These are phyloP conservation scores for Aspergillus vadensis DNA, from an alignment of 2,329 filamentous ascomycete species.

Conservation along the genomic window DNA sequence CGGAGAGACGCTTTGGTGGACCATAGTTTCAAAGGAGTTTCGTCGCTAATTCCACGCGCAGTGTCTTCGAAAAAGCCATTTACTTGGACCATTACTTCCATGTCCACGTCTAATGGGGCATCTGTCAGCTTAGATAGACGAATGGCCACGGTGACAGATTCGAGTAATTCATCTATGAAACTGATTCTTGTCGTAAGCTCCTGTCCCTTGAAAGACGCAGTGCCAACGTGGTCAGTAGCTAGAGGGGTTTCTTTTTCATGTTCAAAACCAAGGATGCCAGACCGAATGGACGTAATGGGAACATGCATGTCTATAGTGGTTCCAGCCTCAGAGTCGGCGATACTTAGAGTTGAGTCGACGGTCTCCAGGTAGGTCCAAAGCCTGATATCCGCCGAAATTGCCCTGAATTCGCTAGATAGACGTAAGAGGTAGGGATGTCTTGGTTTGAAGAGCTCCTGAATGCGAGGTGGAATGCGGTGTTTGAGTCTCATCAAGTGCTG, in stretches of 20 bases:
- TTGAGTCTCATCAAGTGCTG: conserved; percentile 56
- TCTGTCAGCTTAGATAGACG: conserved; percentile 38
- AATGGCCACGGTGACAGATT: conserved; percentile 24
- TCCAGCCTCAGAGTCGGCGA: conserved; percentile 36
- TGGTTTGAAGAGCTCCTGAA: conserved; percentile 56
- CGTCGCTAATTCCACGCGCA: conserved; percentile 54
- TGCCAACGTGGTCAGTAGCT: conserved; percentile 35
- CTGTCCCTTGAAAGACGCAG: conserved; percentile 34
- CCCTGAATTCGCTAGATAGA: conserved; percentile 57
- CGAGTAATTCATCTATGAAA: conserved; percentile 30
- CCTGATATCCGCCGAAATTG: conserved; percentile 59
- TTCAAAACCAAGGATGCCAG: conserved; percentile 34
- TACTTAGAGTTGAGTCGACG: conserved; percentile 59
- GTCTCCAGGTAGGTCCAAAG: conserved; percentile 68
- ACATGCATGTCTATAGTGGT: conserved; percentile 60
- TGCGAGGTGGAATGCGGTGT: conserved; percentile 52
- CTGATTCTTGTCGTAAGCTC: conserved; percentile 30
- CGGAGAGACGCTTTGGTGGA: conserved; percentile 31
- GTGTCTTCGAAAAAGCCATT: conserved; percentile 66
- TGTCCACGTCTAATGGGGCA: conserved; percentile 53
- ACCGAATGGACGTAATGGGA: conserved; percentile 57
- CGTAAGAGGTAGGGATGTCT: conserved; percentile 53
- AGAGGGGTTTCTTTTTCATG: conserved; percentile 37
- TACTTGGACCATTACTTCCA: conserved; percentile 59
- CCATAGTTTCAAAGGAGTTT: conserved; percentile 36